Evolutionary conservation across 495 filamentous ascomycete species (phyloP), one percentile per base, ranked within the genome.

Genomic region (Tuber indicum): DNA sequence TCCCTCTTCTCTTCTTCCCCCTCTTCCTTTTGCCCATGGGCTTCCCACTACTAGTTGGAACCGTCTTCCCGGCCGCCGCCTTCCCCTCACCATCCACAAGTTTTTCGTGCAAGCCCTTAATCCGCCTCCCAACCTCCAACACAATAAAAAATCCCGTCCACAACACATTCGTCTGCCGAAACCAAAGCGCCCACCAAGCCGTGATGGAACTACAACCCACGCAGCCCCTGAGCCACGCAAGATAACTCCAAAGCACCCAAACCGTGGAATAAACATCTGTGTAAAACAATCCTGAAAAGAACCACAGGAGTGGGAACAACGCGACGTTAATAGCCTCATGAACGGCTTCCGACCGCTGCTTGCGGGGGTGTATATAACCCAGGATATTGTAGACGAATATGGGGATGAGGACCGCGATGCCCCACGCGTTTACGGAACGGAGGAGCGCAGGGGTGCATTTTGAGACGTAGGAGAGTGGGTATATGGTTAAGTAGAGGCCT

Each of bases 101-200:
- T 71, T 73, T 42, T 83, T 78, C 32, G 77, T 82, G 79, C 82
- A 88, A 72, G 1, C 76, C 74, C 71, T 86, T 86, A 17, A 89
- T 79, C 5, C 82, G 83, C 74, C 87, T 84, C 17, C 93, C 87
- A 21, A 89, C 87, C 75, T 93, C 90, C 42, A 95, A 78, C 23
- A 91, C 94, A 75, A 94, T 93, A 75, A 97, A 88, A 83, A 96
- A 98, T 1, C 92, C 90, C 3, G 94, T 92, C 96, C 96, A 99
- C 84, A 98, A 94, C 76, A 98, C 92, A 82, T 99, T 99, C 17
- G 96, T 99, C 85, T 99, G 96, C 45, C 96, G 86, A 86, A 95
- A 94, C 26, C 88, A 85, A 49, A 99, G 86, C 45, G 92, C 88
- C 3, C 87, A 76, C 77, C 81, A 82, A 19, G 72, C 72, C 46